phyloP scores from a whole-genome alignment of 2,329 filamentous ascomycete species.

The Alternaria triticimaculans region DNA sequence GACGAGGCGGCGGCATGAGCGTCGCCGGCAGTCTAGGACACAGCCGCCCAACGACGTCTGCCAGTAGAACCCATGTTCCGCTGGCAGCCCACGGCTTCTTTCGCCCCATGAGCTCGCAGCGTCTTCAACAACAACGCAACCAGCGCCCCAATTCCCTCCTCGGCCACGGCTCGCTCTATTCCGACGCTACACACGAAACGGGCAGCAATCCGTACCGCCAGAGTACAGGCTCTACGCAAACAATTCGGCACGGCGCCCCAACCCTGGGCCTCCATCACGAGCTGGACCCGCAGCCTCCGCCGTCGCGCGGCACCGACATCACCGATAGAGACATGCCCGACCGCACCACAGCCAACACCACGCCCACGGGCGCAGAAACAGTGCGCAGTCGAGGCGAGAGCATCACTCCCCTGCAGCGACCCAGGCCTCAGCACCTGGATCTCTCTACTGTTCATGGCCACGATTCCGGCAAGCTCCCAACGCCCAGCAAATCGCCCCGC shows the following conservation, averaged over 20 bases:
- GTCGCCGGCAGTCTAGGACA: slow-evolving; percentile 54
- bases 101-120: slow-evolving; percentile 94
- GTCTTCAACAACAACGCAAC: slow-evolving; percentile 86
- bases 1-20: slow-evolving; percentile 56
- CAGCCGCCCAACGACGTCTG: slow-evolving; percentile 66
- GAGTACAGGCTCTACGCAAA: slow-evolving; percentile 48
- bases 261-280: slow-evolving; percentile 46
- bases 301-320: slow-evolving; percentile 80
- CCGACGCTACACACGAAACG: slow-evolving; percentile 39
- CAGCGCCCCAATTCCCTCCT: slow-evolving; percentile 56
- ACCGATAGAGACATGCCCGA: slow-evolving; percentile 77
- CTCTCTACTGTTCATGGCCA: slow-evolving; percentile 66
- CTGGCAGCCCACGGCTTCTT: slow-evolving; percentile 92
- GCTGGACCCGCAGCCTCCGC: slow-evolving; percentile 54
- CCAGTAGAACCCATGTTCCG: slow-evolving; percentile 86
- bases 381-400: slow-evolving; percentile 76
- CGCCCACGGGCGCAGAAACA: slow-evolving; percentile 67
- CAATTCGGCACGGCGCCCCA: slow-evolving; percentile 31
- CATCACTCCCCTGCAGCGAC: slow-evolving; percentile 74
- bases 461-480: slow-evolving; percentile 60
- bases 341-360: slow-evolving; percentile 75
- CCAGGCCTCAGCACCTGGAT: slow-evolving; percentile 63
- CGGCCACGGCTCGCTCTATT: slow-evolving; percentile 42
- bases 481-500: slow-evolving; percentile 72
- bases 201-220: slow-evolving; percentile 45